A percentile compares a stretch with the other conserved stretches of the same genome.
phyloP scores from a whole-genome alignment of 306 rosid genomes.

The Vigna reflexopilosa region DNA sequence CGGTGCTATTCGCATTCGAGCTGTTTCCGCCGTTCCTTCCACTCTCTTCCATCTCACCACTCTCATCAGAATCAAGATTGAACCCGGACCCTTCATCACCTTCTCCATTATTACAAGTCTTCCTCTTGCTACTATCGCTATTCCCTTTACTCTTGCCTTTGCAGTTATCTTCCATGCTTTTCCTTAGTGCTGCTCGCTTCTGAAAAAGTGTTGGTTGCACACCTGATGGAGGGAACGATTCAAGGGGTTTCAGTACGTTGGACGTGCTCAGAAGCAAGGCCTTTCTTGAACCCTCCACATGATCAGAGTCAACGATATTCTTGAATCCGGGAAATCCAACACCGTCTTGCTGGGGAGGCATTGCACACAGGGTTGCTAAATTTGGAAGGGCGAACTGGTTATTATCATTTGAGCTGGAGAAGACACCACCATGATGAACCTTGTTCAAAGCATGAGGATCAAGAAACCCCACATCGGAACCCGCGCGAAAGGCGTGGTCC shows the following conservation, averaged over 20 bases:
- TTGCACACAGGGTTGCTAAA: background rate
- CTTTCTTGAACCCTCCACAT: constrained; percentile 52
- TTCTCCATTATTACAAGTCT: constrained; percentile 49
- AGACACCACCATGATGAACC: constrained; percentile 9
- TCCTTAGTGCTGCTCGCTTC: constrained; percentile 83
- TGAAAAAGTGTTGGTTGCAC: constrained; percentile 87
- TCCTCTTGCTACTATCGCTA: constrained; percentile 54
- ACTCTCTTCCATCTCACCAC: constrained; percentile 57
- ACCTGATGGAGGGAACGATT: constrained; percentile 67
- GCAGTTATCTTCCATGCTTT: constrained; percentile 47
- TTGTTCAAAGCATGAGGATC: constrained; percentile 49
- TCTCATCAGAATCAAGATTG: constrained; percentile 86
- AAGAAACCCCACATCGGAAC: constrained; percentile 59
- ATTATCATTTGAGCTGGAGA: background rate
- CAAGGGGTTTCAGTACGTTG: constrained; percentile 70
- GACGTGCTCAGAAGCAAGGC: constrained; percentile 58
- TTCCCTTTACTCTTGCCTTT: constrained; percentile 22
- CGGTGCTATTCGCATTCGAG: constrained; percentile 63
- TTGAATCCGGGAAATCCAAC: constrained; percentile 55
- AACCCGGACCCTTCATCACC: constrained; percentile 62
- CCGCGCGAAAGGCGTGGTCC: constrained; percentile 43
- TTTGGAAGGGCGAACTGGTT: constrained; percentile 51
- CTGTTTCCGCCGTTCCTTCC: constrained; percentile 60
- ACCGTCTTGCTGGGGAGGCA: constrained; percentile 20
- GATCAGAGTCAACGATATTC: constrained; percentile 32